Evolutionary conservation across 768 basidiomycete genomes (phyloP), one percentile per base, ranked within the genome.

Genomic region (Cystobasidium tubakii): DNA sequence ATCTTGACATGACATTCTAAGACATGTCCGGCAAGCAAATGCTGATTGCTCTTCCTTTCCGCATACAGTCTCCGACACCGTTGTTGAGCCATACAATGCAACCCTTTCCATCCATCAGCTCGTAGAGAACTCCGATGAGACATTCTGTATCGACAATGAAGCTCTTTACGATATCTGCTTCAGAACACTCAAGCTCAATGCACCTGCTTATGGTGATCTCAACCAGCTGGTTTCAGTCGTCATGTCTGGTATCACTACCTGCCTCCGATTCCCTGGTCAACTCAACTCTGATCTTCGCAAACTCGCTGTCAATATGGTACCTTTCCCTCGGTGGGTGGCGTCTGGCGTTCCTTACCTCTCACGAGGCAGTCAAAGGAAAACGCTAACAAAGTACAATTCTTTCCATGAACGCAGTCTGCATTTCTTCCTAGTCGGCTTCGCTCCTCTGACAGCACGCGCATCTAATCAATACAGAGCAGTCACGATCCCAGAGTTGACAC

Each of bases 101-200:
- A 96, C 93, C 2, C 90, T 98, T 66, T 96, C 92, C 66, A 92
- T 98, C 13, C 95, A 98, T 82, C 96, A 98, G 82, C 88, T 98
- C 53, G 96, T 98, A 66, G 96, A 98, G 84, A 98, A 98, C 86
- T 97, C 95, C 42, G 95, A 98, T 80, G 93, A 96, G 84, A 98
- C 96, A 21, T 98, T 98, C 90, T 98, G 95, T 83, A 98, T 99
- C 81, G 95, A 98, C 82, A 98, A 98, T 82, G 95, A 98, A 83
- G 96, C 95, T 33, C 88, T 99, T 71, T 83, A 98, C 83, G 96
- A 98, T 81, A 99, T 99, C 80, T 97, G 94, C 84, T 93, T 96
- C 88, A 87, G 92, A 81, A 98, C 96, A 34, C 86, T 99, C 81
- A 98, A 99, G 85, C 88, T 98, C 76, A 66, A 88, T 57, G 90